A percentile compares a stretch with the other conserved stretches of the same genome.
Conservation (phyloP, 2,329 filamentous ascomycete species). For the Bipolaris victoriae region DNA sequence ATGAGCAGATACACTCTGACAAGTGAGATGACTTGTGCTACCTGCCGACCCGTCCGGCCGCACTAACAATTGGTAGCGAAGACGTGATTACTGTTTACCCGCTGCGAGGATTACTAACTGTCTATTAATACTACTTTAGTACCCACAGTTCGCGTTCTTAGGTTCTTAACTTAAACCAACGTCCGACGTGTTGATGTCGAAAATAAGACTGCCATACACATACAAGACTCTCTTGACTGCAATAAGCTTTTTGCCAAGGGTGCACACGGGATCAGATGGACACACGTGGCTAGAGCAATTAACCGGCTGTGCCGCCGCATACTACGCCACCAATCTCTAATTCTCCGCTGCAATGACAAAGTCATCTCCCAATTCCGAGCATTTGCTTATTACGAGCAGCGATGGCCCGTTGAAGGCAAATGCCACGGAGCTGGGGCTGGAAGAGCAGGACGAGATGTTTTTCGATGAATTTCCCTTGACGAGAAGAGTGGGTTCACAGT, state of each 20-base stretch:
- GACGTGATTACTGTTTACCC: not conserved
- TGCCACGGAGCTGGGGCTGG: not conserved
- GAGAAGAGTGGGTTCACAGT: not conserved
- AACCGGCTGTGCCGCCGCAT: not conserved
- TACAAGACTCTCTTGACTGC: slow-evolving; percentile 11
- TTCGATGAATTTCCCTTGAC: not conserved
- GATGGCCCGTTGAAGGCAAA: not conserved
- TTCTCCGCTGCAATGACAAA: not conserved
- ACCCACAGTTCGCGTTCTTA: no score
- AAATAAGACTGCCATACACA: not conserved
- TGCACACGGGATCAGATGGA: not conserved
- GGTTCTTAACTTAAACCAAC: not conserved
- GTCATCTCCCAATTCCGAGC: not conserved
- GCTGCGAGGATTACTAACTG: no score
- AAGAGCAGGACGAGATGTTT: not conserved
- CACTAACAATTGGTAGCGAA: not conserved
- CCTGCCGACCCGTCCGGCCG: not conserved
- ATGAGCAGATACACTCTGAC: not conserved
- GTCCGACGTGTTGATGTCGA: not conserved
- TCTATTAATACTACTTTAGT: no score
- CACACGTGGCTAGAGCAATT: slow-evolving; percentile 3
- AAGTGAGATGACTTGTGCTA: not conserved
- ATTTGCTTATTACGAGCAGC: not conserved
- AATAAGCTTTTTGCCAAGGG: slow-evolving; percentile 14
- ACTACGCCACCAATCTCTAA: slow-evolving; percentile 1